phyloP scores from a whole-genome alignment of 1,284 basidiomycete species.

The Leccinum fallax region DNA sequence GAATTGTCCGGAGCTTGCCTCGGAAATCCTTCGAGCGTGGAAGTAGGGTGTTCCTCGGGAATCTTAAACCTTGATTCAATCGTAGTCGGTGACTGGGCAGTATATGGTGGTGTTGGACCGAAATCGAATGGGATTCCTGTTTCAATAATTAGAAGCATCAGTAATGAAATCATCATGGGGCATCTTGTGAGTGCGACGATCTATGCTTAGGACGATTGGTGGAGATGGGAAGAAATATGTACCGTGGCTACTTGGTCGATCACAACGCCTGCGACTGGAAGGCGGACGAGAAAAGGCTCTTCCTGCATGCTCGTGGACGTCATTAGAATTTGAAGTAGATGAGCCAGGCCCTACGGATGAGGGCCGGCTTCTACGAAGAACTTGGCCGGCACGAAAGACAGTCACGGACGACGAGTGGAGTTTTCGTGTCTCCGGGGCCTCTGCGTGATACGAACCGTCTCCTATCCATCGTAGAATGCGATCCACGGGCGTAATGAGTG shows the following conservation, averaged over 20 bases:
- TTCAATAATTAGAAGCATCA: neutral
- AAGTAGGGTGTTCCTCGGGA: constrained; percentile 31
- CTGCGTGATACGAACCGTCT: constrained; percentile 76
- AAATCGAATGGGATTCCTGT: constrained; percentile 14
- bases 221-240: neutral
- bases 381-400: constrained; percentile 68
- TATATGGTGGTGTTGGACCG: constrained; percentile 37
- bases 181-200: neutral
- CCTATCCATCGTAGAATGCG: constrained; percentile 48
- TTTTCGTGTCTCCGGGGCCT: constrained; percentile 77
- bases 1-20: constrained; percentile 38
- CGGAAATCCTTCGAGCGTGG: constrained; percentile 44
- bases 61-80: neutral
- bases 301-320: constrained; percentile 32
- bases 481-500: neutral
- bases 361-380: constrained; percentile 47
- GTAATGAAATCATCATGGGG: neutral
- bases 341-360: constrained; percentile 82
- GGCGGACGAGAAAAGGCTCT: neutral
- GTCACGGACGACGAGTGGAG: constrained; percentile 76
- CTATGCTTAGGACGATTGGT: neutral
- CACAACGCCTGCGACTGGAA: constrained; percentile 8
- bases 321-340: constrained; percentile 36
- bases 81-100: constrained; percentile 4
- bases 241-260: constrained; percentile 4